These are phyloP conservation scores for Linanthus parryae DNA, from an alignment of 148 eudicot genomes.

Conservation along the genomic window DNA sequence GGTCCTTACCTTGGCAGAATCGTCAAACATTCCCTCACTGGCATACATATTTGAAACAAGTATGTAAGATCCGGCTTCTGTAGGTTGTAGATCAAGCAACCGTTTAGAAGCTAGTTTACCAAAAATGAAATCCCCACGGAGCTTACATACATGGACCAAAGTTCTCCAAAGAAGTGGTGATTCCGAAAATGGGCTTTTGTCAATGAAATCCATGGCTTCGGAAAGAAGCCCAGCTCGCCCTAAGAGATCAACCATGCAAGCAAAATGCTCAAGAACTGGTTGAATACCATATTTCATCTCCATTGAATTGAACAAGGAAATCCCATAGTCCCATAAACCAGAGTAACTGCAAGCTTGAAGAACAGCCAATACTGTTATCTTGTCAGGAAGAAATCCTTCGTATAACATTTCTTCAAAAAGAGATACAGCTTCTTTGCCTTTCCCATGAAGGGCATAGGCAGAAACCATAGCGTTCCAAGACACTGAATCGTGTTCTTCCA, in stretches of 20 bases:
- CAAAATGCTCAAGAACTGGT: constrained; percentile 31
- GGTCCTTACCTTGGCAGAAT: constrained; percentile 16
- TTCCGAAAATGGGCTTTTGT: constrained; percentile 20
- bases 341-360: constrained; percentile 37
- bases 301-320: constrained; percentile 22
- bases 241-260: constrained; percentile 34
- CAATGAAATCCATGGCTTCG: constrained; percentile 30
- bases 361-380: constrained; percentile 28
- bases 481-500: constrained; percentile 28
- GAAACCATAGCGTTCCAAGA: constrained; percentile 33
- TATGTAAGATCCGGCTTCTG: constrained; percentile 22
- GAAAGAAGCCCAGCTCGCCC: constrained; percentile 34
- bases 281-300: constrained; percentile 10
- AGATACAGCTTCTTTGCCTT: constrained; percentile 25
- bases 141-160: constrained; percentile 31
- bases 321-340: constrained; percentile 24
- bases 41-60: constrained; percentile 39
- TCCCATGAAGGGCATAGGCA: constrained; percentile 32
- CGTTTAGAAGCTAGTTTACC: constrained; percentile 20
- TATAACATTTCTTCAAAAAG: constrained; percentile 16
- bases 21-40: constrained; percentile 29
- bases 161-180: constrained; percentile 28
- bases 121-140: constrained; percentile 25
- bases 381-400: constrained; percentile 23
- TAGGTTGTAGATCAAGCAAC: constrained; percentile 21